Evolutionary conservation across 306 rosid species (phyloP), one percentile per base, ranked within the genome.

Genomic region (Vigna radiata): DNA sequence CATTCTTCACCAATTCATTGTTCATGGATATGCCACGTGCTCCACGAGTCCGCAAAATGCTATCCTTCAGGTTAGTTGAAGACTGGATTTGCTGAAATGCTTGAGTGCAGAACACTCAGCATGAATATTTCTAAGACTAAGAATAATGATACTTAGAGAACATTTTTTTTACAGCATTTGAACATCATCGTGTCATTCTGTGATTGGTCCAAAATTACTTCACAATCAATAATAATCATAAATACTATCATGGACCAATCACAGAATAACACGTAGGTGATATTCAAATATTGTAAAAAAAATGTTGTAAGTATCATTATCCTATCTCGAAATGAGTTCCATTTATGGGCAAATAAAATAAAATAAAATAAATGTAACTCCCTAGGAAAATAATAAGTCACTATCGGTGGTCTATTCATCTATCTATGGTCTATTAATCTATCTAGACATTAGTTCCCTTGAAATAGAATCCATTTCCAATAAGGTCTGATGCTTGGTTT

Each of bases 11-110:
- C 79, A 95, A 95, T 84, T 95, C 99, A 1, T 77, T 95, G 87
- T 95, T 92, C 88, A 92, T 95, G 99, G 89, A 95, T 48, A 95
- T 95, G 97, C 97, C 99, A 12, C 96, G 92, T 72, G 99, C 99
- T 78, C 99, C 99, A 50, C 83, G 90, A 72, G 99, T 92, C 72
- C 96, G 99, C 70, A 90, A 95, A 86, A 95, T 95, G 99, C 90
- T 92, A 62, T 92, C 99, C 11, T 95, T 95, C 83, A 92, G 99
- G 60, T 54, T 54, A 9, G 60, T 54, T 54, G 60, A 19, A 18
- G 60, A 19, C 60, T 54, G 60, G 13, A 54, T 19, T 18, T 54
- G 27, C 29, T 54, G 6, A 54, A 54, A 54, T 54, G 29, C 60
- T 18, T 9, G 14, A 19, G 29, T 8, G 2, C 21, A 9, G 19